Conservation (phyloP, 2,329 filamentous ascomycete genomes). For the Trichoderma sp. region DNA sequence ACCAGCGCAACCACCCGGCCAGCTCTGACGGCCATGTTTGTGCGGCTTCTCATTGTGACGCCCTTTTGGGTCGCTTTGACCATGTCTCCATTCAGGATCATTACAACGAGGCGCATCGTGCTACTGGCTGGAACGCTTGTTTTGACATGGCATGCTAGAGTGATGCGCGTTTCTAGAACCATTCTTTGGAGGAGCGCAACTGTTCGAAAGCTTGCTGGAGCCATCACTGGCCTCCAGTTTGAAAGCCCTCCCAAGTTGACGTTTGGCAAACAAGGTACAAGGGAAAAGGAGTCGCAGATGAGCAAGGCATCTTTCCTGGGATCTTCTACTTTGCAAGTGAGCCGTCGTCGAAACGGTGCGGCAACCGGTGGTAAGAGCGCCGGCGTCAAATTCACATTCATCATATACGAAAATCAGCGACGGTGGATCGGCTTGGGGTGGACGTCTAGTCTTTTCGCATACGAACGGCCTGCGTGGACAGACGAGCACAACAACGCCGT, state of each 20-base stretch:
- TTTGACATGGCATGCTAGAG: conserved; percentile 88
- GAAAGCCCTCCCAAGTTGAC: conserved; percentile 48
- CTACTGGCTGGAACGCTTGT: conserved; percentile 84
- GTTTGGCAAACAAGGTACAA: conserved; percentile 21
- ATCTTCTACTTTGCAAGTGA: conserved; percentile 34
- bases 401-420: conserved; percentile 93
- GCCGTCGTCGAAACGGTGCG: conserved; percentile 39
- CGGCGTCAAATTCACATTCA: conserved; percentile 93
- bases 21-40: conserved; percentile 83
- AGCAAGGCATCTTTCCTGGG: conserved; percentile 40
- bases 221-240: conserved; percentile 80
- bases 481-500: conserved; percentile 90
- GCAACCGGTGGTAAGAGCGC: conserved; percentile 56
- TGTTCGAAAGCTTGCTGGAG: conserved; percentile 67
- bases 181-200: conserved; percentile 87
- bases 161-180: conserved; percentile 79
- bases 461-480: conserved; percentile 89
- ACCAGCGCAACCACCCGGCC: conserved; percentile 90
- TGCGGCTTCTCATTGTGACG: conserved; percentile 83
- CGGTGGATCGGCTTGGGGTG: conserved; percentile 94
- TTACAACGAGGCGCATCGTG: conserved; percentile 82
- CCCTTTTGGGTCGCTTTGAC: conserved; percentile 86
- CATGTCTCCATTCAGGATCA: conserved; percentile 77
- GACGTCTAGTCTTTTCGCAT: conserved; percentile 87
- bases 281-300: conserved; percentile 46